Evolutionary conservation across 148 eudicot species (phyloP).

Genomic region (Beta vulgaris): DNA sequence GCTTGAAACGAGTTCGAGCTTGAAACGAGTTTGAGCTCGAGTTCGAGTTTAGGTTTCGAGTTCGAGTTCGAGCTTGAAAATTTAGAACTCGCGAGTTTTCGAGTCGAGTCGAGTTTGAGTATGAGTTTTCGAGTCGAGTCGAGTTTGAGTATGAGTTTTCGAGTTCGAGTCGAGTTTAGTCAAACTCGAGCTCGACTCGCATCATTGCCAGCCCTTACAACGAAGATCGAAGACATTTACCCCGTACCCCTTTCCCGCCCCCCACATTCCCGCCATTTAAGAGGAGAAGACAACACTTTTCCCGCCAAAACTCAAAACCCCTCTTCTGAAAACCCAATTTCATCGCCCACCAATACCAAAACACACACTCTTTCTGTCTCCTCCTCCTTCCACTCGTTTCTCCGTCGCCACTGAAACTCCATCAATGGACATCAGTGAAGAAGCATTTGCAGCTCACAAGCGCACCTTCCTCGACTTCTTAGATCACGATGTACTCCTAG

Average conservation of each 20-base stretch:
- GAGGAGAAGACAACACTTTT: background rate
- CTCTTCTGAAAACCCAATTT: background rate
- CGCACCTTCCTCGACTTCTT: slow-evolving; percentile 79
- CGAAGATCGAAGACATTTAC: no score
- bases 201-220: no score
- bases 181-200: no score
- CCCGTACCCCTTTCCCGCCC: background rate
- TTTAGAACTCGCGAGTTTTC: no score
- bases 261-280: slow-evolving; percentile 14
- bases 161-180: no score
- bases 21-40: no score
- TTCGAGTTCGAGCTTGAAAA: no score
- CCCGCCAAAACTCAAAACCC: slow-evolving; percentile 27
- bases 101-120: no score
- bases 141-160: no score
- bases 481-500: slow-evolving; percentile 57
- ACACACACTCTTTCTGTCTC: background rate
- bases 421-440: slow-evolving; percentile 80
- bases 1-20: no score
- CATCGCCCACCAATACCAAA: background rate
- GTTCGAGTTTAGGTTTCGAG: no score
- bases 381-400: background rate
- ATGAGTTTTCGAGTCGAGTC: no score
- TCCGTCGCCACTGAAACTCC: background rate
- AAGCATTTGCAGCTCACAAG: slow-evolving; percentile 72